Percentiles rank a stretch among this genome's conserved stretches.
These are phyloP conservation scores for Vitis amurensis DNA, from an alignment of 164 flowering plant genomes.

Conservation along the genomic window DNA sequence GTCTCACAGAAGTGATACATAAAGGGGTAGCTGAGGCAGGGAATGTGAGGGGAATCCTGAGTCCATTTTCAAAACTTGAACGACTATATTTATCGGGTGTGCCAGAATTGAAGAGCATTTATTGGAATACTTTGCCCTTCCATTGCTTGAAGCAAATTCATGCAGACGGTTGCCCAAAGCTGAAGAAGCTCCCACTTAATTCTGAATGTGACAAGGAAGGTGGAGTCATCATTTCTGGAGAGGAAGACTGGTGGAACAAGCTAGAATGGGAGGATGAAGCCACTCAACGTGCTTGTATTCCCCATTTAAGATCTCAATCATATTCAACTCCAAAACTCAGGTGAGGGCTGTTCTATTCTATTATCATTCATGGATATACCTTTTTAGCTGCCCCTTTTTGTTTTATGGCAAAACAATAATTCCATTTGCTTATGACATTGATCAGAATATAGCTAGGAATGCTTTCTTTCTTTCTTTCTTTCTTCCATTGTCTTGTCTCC, in stretches of 20 bases:
- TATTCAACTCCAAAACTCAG: no score
- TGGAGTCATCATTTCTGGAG: background rate
- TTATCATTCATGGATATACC: no score
- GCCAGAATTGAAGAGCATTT: background rate
- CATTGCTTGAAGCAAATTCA: background rate
- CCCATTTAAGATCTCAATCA: no score
- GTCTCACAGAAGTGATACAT: background rate
- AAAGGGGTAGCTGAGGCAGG: background rate
- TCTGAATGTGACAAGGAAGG: background rate
- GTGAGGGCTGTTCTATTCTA: no score
- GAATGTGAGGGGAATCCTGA: background rate
- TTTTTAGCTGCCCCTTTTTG: no score
- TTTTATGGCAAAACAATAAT: no score
- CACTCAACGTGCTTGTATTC: background rate
- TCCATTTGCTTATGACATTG: no score
- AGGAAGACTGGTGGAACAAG: background rate
- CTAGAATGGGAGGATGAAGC: background rate
- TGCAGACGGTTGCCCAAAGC: background rate
- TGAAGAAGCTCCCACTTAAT: slow-evolving; percentile 1
- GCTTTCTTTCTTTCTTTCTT: no score
- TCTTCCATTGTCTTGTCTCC: no score
- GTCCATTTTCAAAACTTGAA: background rate
- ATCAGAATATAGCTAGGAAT: no score
- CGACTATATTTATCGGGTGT: background rate
- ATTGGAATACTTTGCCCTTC: background rate